These are phyloP conservation scores for Prunus fruticosa DNA, from an alignment of 306 rosid genomes.

Conservation along the genomic window DNA sequence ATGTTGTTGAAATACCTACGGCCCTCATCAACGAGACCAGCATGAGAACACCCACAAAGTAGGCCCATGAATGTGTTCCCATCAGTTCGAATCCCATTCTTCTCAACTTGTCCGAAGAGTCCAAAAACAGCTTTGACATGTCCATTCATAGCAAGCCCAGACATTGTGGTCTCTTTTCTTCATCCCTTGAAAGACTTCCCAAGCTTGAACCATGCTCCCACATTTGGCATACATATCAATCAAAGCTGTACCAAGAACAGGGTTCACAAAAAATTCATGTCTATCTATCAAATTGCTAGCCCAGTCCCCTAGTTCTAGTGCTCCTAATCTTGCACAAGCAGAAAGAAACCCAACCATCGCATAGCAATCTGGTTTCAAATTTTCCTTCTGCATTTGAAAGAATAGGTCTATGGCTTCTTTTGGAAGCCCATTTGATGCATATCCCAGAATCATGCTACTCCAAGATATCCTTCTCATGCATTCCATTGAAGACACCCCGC, in stretches of 20 bases:
- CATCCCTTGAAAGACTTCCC: constrained; percentile 56
- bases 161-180: constrained; percentile 51
- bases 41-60: constrained; percentile 74
- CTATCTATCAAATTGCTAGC: constrained; percentile 49
- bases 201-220: constrained; percentile 52
- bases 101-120: constrained; percentile 60
- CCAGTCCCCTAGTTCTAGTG: constrained; percentile 60
- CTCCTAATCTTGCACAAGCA: constrained; percentile 67
- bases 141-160: constrained; percentile 69
- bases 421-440: constrained; percentile 56
- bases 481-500: constrained; percentile 37
- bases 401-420: constrained; percentile 55
- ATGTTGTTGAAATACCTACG: constrained; percentile 52
- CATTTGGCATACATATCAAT: constrained; percentile 78
- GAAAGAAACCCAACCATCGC: constrained; percentile 71
- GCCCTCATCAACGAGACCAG: constrained; percentile 67
- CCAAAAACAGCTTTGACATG: constrained; percentile 56
- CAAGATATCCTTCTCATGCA: constrained; percentile 63
- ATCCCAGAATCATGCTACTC: constrained; percentile 72
- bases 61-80: constrained; percentile 65
- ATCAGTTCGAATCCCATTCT: constrained; percentile 51
- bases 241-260: constrained; percentile 63
- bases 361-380: constrained; percentile 57
- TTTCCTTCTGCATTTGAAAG: constrained; percentile 55
- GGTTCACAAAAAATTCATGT: constrained; percentile 46